Evolutionary conservation across 805 yeast species (phyloP).

Genomic region (Cyberlindnera nakhonratchasimensis): DNA sequence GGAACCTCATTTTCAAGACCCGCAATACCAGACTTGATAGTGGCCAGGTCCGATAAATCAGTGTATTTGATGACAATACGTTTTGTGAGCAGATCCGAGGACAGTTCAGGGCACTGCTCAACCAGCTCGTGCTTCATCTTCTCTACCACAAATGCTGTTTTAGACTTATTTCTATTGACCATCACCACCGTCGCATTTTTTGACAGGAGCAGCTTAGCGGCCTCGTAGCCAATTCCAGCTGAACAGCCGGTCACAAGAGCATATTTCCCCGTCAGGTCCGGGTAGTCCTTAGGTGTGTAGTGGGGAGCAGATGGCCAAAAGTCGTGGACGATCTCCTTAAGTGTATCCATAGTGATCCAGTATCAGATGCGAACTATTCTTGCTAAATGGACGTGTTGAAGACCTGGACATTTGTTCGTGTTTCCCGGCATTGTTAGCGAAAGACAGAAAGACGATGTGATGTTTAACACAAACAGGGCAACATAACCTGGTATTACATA

Average conservation of each 20-base stretch:
- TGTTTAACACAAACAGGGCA: neutral
- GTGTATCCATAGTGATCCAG: neutral
- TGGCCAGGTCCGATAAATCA: slow-evolving; percentile 40
- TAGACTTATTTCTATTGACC: slow-evolving; percentile 35
- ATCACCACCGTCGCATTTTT: slow-evolving; percentile 36
- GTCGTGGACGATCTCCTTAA: slow-evolving; percentile 12
- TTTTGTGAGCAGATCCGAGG: slow-evolving; percentile 15
- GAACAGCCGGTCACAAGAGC: slow-evolving; percentile 34
- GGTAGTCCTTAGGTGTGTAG: slow-evolving; percentile 30
- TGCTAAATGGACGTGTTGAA: neutral
- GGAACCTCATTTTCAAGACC: slow-evolving; percentile 28
- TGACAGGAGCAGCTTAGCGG: slow-evolving; percentile 30
- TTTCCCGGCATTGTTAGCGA: no score
- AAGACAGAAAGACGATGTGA: no score
- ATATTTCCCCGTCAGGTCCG: slow-evolving; percentile 26
- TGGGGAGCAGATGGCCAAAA: slow-evolving; percentile 24
- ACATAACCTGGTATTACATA: slow-evolving; percentile 1
- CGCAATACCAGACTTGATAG: slow-evolving; percentile 36
- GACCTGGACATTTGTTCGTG: neutral
- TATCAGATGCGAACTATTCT: neutral
- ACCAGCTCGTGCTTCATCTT: slow-evolving; percentile 25
- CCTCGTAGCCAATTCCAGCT: slow-evolving; percentile 35
- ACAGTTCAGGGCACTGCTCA: slow-evolving; percentile 17
- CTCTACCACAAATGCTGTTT: slow-evolving; percentile 30
- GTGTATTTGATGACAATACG: slow-evolving; percentile 26